phyloP scores from a whole-genome alignment of 1,284 basidiomycete genomes.

The Ustilago trichophora region DNA sequence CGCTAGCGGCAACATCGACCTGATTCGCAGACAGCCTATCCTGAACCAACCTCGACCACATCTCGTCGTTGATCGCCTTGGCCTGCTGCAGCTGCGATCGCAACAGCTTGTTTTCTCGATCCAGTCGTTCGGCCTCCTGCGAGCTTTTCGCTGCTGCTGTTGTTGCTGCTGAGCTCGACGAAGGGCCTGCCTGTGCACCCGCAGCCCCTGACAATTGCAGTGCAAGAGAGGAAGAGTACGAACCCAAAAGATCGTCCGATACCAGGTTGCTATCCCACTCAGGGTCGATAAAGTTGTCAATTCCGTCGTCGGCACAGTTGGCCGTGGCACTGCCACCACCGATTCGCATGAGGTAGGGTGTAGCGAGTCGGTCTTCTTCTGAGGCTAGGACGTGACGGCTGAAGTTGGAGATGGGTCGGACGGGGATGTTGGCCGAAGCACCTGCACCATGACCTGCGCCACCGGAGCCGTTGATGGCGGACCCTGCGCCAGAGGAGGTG shows the following conservation, averaged over 20 bases:
- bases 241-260: slow-evolving; percentile 8
- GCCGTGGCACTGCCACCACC: slow-evolving; percentile 4
- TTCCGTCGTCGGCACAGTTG: neutral
- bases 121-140: slow-evolving; percentile 16
- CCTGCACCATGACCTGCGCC: slow-evolving; percentile 14
- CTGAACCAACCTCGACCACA: slow-evolving; percentile 52
- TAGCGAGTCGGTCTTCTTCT: slow-evolving; percentile 30
- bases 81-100: slow-evolving; percentile 52
- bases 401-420: slow-evolving; percentile 36
- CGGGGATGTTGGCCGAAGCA: slow-evolving; percentile 20
- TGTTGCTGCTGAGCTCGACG: too few species aligned
- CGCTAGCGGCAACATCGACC: slow-evolving; percentile 10
- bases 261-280: slow-evolving; percentile 37
- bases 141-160: slow-evolving; percentile 1
- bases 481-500: slow-evolving; percentile 5
- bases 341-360: slow-evolving; percentile 34
- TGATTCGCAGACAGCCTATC: slow-evolving; percentile 22
- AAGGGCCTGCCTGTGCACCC: neutral
- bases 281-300: slow-evolving; percentile 36
- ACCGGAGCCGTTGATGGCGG: slow-evolving; percentile 15
- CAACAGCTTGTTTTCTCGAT: slow-evolving; percentile 31
- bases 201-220: neutral
- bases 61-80: slow-evolving; percentile 56
- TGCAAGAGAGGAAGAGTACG: neutral
- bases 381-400: slow-evolving; percentile 24